Percentiles rank a stretch among this genome's conserved stretches.
phyloP scores from a whole-genome alignment of 306 rosid genomes.

The Lathyrus aphaca region DNA sequence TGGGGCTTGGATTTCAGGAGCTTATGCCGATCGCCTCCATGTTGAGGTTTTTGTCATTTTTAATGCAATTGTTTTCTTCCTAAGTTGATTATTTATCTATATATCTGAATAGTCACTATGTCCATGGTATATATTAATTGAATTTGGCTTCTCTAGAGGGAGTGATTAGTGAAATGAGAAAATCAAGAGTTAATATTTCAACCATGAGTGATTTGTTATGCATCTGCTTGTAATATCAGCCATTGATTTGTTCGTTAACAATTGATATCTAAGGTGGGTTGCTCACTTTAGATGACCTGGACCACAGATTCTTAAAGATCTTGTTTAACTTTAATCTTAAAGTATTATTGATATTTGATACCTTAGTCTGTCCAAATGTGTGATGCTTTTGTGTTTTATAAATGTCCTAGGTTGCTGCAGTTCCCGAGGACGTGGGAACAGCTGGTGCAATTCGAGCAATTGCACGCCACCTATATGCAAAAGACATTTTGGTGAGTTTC shows the following conservation, averaged over 20 bases:
- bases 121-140: neutral
- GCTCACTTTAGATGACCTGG: neutral
- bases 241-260: neutral
- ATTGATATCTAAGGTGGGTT: neutral
- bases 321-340: conserved; percentile 1
- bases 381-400: conserved; percentile 38
- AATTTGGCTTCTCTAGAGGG: neutral
- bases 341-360: neutral
- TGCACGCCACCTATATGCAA: conserved; percentile 76
- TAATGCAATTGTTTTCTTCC: neutral
- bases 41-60: conserved; percentile 56
- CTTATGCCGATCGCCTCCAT: conserved; percentile 84
- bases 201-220: neutral
- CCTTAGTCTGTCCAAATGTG: conserved; percentile 21
- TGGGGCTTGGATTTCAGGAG: conserved; percentile 82
- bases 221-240: neutral
- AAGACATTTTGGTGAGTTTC: conserved; percentile 75
- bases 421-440: conserved; percentile 96
- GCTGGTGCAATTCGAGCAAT: conserved; percentile 94
- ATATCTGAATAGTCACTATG: neutral
- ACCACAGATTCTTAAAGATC: neutral
- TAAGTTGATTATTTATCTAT: neutral
- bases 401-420: conserved; percentile 82
- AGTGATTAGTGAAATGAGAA: neutral
- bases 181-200: neutral